Base-by-base conservation (phyloP, 2,329 filamentous ascomycete genomes). In the Acephala macrosclerotiorum region DNA sequence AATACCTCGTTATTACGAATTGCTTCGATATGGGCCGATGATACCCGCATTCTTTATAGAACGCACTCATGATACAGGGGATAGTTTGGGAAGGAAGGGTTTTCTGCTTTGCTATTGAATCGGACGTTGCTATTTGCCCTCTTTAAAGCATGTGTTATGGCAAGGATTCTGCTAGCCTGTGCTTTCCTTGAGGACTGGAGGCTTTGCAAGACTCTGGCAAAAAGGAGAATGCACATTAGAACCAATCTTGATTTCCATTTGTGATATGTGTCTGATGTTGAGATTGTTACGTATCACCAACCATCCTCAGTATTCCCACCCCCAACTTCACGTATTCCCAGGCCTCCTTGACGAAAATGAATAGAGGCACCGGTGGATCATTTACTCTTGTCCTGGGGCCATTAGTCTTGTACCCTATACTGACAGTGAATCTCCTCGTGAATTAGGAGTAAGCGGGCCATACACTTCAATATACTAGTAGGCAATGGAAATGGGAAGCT, bases 1-100 rank as follows among this genome's bases (percentile, higher is more conserved):
- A 33, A 29, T 29, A 53, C 25, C 22, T 26, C 49, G 49, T 66
- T 68, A 66, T 69, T 67, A 68, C 60, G 68, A 69, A 67, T 69
- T 64, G 70, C 65, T 71, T 72, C 72, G 71, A 74, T 69, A 68
- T 72, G 74, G 73, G 73, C 74, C 71, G 70, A 76, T 75, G 73
- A 76, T 76, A 74, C 74, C 74, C 73, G 73, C 72, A 72, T 75
- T 76, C 73, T 72, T 69, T 62, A 71, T 60, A 75, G 72, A 74
- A 73, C 49, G 73, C 71, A 73, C 67, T 67, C 65, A 70, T 70
- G 66, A 66, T 61, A 68, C 14, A 66, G 65, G 67, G 68, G 67
- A 69, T 66, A 64, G 68, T 61, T 49, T 64, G 53, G 64, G 58
- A 65, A 55, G 59, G 61, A 58, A 56, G 42, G 56, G 66, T 64